A percentile compares a stretch with the other conserved stretches of the same genome.
These are phyloP conservation scores for Syncephalastrum sp. DNA, from an alignment of 371 early-diverging fungal genomes.

Conservation along the genomic window DNA sequence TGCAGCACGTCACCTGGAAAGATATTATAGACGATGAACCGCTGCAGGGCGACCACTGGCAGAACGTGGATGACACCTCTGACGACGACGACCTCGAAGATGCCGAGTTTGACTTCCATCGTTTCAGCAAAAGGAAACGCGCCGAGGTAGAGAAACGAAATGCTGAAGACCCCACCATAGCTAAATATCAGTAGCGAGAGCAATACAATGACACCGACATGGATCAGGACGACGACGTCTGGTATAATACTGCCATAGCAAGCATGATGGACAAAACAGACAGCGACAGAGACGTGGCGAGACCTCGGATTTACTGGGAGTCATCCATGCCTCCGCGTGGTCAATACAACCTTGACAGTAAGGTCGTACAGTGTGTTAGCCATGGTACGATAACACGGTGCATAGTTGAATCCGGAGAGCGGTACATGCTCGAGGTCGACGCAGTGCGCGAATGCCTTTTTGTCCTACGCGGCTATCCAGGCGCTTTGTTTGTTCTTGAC, in stretches of 20 bases:
- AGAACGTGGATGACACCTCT: constrained; percentile 12
- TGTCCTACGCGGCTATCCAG: constrained; percentile 27
- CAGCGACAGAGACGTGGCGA: too few relatives aligned
- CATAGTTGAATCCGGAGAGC: background rate
- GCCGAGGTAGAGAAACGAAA: too few relatives aligned
- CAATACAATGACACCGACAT: background rate
- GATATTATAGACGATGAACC: constrained; percentile 29
- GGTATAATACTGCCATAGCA: too few relatives aligned
- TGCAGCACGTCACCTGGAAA: constrained; percentile 15
- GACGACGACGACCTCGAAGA: constrained; percentile 18
- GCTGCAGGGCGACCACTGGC: constrained; percentile 37
- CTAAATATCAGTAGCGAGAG: background rate
- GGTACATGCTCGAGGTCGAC: constrained; percentile 25
- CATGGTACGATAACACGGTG: constrained; percentile 1
- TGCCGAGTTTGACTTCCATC: constrained; percentile 14
- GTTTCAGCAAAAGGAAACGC: too few relatives aligned
- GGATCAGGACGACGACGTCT: background rate
- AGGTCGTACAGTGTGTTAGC: background rate
- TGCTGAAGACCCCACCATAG: background rate
- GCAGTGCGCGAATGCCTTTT: constrained; percentile 32
- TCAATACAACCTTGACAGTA: background rate
- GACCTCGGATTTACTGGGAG: too few relatives aligned
- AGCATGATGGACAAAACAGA: too few relatives aligned
- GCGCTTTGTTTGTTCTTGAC: constrained; percentile 21
- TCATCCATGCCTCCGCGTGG: too few relatives aligned